These are phyloP conservation scores for Phoma sp. DNA, from an alignment of 2,329 filamentous ascomycete species.

Conservation along the genomic window DNA sequence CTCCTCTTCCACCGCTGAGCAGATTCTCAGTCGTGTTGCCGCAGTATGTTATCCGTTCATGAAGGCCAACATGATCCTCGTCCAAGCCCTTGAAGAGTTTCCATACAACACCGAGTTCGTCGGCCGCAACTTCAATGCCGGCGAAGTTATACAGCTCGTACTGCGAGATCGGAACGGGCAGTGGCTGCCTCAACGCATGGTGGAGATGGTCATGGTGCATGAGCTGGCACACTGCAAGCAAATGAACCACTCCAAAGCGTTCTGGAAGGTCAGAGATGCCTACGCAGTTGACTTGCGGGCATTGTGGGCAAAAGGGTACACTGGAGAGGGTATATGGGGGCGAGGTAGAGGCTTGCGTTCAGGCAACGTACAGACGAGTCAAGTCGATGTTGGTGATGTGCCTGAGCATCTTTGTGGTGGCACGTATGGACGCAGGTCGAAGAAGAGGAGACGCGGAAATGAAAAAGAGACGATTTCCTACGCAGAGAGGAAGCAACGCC, in stretches of 20 bases:
- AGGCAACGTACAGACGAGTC: constrained; percentile 32
- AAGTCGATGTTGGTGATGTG: constrained; percentile 35
- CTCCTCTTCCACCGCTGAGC: constrained; percentile 35
- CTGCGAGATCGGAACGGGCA: constrained; percentile 68
- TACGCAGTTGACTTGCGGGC: constrained; percentile 74
- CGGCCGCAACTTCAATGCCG: constrained; percentile 88
- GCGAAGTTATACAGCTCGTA: constrained; percentile 85
- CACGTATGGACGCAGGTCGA: constrained; percentile 67
- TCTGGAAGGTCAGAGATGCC: constrained; percentile 79
- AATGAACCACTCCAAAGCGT: constrained; percentile 85
- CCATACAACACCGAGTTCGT: constrained; percentile 82
- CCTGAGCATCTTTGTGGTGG: constrained; percentile 78
- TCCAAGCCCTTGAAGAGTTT: constrained; percentile 75
- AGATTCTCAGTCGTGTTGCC: constrained; percentile 48
- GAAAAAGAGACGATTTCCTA: constrained; percentile 64
- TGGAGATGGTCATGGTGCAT: constrained; percentile 97
- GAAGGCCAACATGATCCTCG: constrained; percentile 54
- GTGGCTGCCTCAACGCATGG: constrained; percentile 83
- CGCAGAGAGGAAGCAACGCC: constrained; percentile 73
- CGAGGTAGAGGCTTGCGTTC: constrained; percentile 68
- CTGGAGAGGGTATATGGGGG: constrained; percentile 85
- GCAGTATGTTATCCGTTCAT: constrained; percentile 76
- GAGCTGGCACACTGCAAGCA: constrained; percentile 87
- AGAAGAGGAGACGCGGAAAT: constrained; percentile 54
- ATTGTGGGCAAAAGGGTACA: constrained; percentile 74